A percentile compares a stretch with the other conserved stretches of the same genome.
These are phyloP conservation scores for Insectozyma bohioensis DNA, from an alignment of 1,139 yeast genomes.

Conservation along the genomic window DNA sequence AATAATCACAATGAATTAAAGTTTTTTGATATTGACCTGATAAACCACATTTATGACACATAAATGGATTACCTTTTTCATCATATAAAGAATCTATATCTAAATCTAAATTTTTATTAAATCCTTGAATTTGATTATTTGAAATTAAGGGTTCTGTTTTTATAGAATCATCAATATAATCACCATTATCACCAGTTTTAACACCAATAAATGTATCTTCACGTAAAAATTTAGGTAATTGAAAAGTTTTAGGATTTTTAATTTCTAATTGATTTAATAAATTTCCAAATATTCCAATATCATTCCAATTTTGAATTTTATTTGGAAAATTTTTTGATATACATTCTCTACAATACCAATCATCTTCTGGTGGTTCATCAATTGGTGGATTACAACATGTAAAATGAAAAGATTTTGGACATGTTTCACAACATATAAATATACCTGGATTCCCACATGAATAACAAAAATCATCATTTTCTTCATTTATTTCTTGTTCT, in stretches of 20 bases:
- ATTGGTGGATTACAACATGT: constrained; percentile 90
- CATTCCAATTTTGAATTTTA: constrained; percentile 29
- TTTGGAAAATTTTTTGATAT: constrained; percentile 31
- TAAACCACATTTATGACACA: constrained; percentile 75
- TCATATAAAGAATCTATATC: constrained; percentile 70
- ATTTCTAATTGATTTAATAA: constrained; percentile 57
- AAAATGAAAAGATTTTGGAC: constrained; percentile 91
- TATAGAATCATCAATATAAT: constrained; percentile 60
- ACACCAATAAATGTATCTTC: constrained; percentile 75
- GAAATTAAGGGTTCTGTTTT: constrained; percentile 47
- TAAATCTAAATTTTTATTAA: constrained; percentile 43
- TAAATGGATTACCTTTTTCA: constrained; percentile 58
- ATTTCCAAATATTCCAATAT: constrained; percentile 61
- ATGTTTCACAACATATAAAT: constrained; percentile 88
- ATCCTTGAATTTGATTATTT: constrained; percentile 39
- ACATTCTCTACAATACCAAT: constrained; percentile 88
- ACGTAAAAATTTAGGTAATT: constrained; percentile 65
- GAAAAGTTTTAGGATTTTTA: constrained; percentile 71
- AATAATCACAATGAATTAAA: constrained; percentile 79
- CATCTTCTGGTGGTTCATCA: constrained; percentile 80
- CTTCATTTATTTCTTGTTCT: constrained; percentile 29
- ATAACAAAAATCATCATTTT: constrained; percentile 86
- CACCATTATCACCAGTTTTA: constrained; percentile 64
- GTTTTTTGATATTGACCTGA: constrained; percentile 58
- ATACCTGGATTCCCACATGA: constrained; percentile 88